Percentiles rank a stretch among this genome's conserved stretches.
Conservation (phyloP, 2,329 filamentous ascomycete genomes). For the Dactylella cylindrospora region DNA sequence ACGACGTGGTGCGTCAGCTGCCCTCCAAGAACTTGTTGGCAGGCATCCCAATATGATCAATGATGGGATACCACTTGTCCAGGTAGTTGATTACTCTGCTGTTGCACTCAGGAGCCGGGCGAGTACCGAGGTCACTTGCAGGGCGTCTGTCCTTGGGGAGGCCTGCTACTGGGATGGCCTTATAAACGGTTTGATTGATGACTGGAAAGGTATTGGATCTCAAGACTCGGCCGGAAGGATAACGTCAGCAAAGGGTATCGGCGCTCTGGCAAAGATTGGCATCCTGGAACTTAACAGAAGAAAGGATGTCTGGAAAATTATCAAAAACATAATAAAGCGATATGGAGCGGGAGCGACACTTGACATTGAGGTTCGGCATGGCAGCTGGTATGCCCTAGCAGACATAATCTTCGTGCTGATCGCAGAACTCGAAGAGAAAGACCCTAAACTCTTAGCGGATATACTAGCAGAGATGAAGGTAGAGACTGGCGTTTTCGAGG, state of each 20-base stretch:
- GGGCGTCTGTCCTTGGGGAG: conserved; percentile 65
- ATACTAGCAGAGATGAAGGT: conserved; percentile 27
- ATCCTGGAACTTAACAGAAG: conserved; percentile 23
- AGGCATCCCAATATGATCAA: conserved; percentile 82
- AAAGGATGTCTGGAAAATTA: conserved; percentile 28
- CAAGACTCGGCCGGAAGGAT: conserved; percentile 72
- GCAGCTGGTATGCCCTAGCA: conserved; percentile 47
- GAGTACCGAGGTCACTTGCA: conserved; percentile 72
- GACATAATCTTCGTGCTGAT: conserved; percentile 44
- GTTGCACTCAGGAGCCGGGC: conserved; percentile 85
- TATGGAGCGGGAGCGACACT: conserved; percentile 44
- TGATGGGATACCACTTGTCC: conserved; percentile 81
- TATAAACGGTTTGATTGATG: conserved; percentile 65
- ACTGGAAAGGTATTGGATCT: conserved; percentile 87
- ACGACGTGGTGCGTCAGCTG: conserved; percentile 84
- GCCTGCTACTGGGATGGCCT: conserved; percentile 70
- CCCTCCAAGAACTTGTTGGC: conserved; percentile 89
- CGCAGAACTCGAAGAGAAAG: conserved; percentile 13
- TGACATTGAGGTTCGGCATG: conserved; percentile 48
- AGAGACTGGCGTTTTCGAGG: conserved; percentile 47
- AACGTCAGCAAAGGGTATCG: conserved; percentile 70
- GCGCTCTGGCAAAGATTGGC: conserved; percentile 57
- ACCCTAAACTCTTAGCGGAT: conserved; percentile 17
- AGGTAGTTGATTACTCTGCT: conserved; percentile 87
- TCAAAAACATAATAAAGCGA: conserved; percentile 45